A percentile compares a stretch with the other conserved stretches of the same genome.
Evolutionary conservation across 257 asterid species (phyloP).

Genomic region (Haberlea rhodopensis): DNA sequence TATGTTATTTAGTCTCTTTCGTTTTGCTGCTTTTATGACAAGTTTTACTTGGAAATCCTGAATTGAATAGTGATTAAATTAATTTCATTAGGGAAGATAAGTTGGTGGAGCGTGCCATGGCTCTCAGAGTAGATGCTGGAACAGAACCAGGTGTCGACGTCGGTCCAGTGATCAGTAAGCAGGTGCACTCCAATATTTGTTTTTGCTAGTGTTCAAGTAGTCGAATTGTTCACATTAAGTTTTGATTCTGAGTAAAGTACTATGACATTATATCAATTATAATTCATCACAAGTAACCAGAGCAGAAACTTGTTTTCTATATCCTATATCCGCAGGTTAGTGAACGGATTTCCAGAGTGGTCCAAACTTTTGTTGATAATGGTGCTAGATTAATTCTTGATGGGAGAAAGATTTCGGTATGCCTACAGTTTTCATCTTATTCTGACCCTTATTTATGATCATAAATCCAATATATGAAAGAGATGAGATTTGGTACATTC

Average conservation of each 20-base stretch:
- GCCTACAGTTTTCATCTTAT: slow-evolving; percentile 24
- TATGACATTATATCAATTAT: not conserved
- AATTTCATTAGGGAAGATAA: slow-evolving; percentile 66
- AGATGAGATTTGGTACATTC: not conserved
- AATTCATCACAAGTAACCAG: slow-evolving; percentile 2
- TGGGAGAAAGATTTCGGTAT: slow-evolving; percentile 70
- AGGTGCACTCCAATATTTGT: slow-evolving; percentile 37
- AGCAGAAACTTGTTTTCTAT: slow-evolving; percentile 15
- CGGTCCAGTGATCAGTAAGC: slow-evolving; percentile 90
- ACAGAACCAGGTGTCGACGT: slow-evolving; percentile 80
- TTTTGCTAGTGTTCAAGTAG: slow-evolving; percentile 17
- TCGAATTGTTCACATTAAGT: not conserved
- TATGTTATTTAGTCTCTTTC: slow-evolving; percentile 12
- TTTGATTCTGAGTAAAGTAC: not conserved
- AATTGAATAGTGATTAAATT: slow-evolving; percentile 21
- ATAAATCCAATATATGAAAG: slow-evolving; percentile 2
- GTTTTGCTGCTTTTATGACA: slow-evolving; percentile 13
- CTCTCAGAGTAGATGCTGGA: slow-evolving; percentile 81
- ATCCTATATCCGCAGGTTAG: slow-evolving; percentile 45
- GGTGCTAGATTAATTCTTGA: slow-evolving; percentile 76
- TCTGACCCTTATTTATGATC: slow-evolving; percentile 12
- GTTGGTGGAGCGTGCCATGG: slow-evolving; percentile 65
- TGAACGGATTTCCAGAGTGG: slow-evolving; percentile 66
- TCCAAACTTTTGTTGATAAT: slow-evolving; percentile 64
- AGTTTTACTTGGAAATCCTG: slow-evolving; percentile 21